Evolutionary conservation across 257 asterid genomes (phyloP).

Genomic region (Oldenlandia corymbosa): DNA sequence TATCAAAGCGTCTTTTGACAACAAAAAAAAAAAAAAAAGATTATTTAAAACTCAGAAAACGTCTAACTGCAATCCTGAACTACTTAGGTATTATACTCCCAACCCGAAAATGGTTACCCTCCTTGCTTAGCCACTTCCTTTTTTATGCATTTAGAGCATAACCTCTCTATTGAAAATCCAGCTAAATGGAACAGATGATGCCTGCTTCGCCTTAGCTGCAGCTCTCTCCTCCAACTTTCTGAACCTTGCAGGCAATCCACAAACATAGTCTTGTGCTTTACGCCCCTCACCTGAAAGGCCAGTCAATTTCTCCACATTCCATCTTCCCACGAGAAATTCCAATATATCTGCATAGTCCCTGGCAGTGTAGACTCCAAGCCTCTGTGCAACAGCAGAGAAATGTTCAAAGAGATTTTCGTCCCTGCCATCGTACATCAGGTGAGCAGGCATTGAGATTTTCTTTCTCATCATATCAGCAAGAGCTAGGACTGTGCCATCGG

Average conservation of each 20-base stretch:
- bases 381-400: slow-evolving; percentile 64
- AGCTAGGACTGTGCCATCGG: slow-evolving; percentile 46
- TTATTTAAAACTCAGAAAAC: background rate
- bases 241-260: slow-evolving; percentile 52
- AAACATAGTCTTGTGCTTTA: slow-evolving; percentile 65
- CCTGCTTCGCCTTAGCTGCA: slow-evolving; percentile 41
- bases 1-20: slow-evolving; percentile 7
- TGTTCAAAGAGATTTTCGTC: slow-evolving; percentile 56
- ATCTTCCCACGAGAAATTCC: slow-evolving; percentile 53
- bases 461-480: slow-evolving; percentile 79
- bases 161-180: slow-evolving; percentile 55
- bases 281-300: slow-evolving; percentile 68
- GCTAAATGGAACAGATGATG: slow-evolving; percentile 42
- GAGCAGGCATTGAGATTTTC: slow-evolving; percentile 73
- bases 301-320: slow-evolving; percentile 59
- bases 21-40: background rate
- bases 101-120: too few species aligned
- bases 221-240: slow-evolving; percentile 70
- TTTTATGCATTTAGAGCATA: too few species aligned
- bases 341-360: slow-evolving; percentile 64
- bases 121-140: too few species aligned
- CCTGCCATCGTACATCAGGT: slow-evolving; percentile 33
- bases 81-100: background rate
- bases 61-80: background rate
- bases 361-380: slow-evolving; percentile 63